Evolutionary conservation across 345 rosid genomes (phyloP).

Genomic region (Eutrema japonicum): DNA sequence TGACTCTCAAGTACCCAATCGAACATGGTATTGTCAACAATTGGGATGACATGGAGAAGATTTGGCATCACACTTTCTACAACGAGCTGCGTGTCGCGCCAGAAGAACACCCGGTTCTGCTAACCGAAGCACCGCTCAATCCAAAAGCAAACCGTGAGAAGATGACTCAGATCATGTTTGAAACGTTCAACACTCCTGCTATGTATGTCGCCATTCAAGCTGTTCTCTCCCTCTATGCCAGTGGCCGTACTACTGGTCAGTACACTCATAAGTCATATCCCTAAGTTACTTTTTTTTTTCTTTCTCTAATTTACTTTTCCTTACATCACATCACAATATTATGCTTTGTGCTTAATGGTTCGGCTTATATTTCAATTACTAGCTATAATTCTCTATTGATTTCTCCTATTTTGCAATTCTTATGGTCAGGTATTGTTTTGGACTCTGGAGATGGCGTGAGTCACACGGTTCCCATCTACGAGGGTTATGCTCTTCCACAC

Average conservation of each 20-base stretch:
- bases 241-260: conserved; percentile 77
- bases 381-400: background rate
- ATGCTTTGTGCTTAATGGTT: background rate
- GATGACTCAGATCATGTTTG: conserved; percentile 74
- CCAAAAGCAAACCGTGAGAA: conserved; percentile 71
- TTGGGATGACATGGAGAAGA: conserved; percentile 79
- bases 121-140: conserved; percentile 72
- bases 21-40: conserved; percentile 71
- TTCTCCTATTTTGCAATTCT: conserved; percentile 2
- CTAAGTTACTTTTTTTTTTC: background rate
- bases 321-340: background rate
- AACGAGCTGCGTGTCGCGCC: conserved; percentile 71
- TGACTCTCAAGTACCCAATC: conserved; percentile 67
- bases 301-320: background rate
- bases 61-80: conserved; percentile 71
- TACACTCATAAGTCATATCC: conserved; percentile 15
- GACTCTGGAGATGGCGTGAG: conserved; percentile 78
- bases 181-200: conserved; percentile 64
- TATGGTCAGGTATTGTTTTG: conserved; percentile 58
- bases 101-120: conserved; percentile 67
- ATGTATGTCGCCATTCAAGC: conserved; percentile 75
- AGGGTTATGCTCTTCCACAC: conserved; percentile 69
- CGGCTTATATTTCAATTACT: background rate
- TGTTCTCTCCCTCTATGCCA: conserved; percentile 71
- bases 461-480: conserved; percentile 69